Evolutionary conservation across 768 basidiomycete genomes (phyloP), one percentile per base, ranked within the genome.

Genomic region (Tulasnella sp.): DNA sequence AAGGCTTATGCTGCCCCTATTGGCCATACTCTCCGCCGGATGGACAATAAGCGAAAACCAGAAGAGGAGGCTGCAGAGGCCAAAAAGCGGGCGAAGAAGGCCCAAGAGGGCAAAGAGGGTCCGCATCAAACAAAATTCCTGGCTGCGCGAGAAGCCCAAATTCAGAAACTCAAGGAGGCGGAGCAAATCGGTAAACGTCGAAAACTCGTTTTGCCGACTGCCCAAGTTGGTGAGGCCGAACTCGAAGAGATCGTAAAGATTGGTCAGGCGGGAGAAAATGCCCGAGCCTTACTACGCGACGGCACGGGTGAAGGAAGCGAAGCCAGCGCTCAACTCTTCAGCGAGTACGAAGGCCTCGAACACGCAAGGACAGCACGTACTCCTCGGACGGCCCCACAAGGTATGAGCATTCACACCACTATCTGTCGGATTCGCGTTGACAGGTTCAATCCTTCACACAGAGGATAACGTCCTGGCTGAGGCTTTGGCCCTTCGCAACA

Each of bases 221-320:
- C 97, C 8, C 98, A 99, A 84, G 98, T 99, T 22, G 94, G 96
- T 12, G 98, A 99, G 86, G 87, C 89, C 3, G 98, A 99, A 86
- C 86, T 99, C 76, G 98, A 99, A 87, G 96, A 98, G 82, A 98
- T 99, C 81, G 97, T 98, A 82, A 99, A 99, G 88, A 98, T 99
- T 84, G 98, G 98, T 0, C 92, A 94, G 85, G 93, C 94, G 0
- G 93, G 96, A 3, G 96, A 97, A 87, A 93, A 90, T 83, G 94
- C 97, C 24, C 93, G 96, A 75, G 91, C 93, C 5, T 76, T 58
- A 28, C 84, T 98, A 83, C 96, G 96, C 14, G 91, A 89, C 28
- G 92, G 93, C 37, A 95, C 94, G 9, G 93, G 90, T 77, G 86
- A 86, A 16, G 93, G 90, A 77, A 85, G 85, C 64, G 95, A 95